Evolutionary conservation across 176 grass and related monocot genomes (phyloP), one percentile per base, ranked within the genome.

Genomic region (Ampelocalamus luodianensis): DNA sequence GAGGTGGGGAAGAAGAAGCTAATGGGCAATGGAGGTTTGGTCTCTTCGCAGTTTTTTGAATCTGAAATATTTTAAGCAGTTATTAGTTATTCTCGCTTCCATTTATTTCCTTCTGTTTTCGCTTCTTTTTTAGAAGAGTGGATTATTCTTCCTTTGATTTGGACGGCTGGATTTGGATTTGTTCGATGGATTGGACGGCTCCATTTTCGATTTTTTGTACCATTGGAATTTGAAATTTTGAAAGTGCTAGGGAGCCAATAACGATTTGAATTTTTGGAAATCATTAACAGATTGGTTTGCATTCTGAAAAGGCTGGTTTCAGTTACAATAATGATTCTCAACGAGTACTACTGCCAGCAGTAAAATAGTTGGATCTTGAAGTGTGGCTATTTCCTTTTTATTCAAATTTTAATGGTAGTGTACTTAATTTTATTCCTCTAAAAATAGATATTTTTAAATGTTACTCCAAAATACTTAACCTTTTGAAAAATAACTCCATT

Each of bases 41-140:
- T 90, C 88, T 81, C 69, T 48, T 82, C 78, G 32, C 23, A 26
- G 56, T 72, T 88, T 82, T 88, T 84, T 84, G 81, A 88, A 88
- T 88, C 81, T 72, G 56, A 72, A 78, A 36, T 84, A 73, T 66
- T 88, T 65, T 88, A 83, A 78, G 69, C 69, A 67, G 76, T 87
- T 74, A 67, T 66, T 16, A 37, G 20, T 20, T 51, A 29, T 72
- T 72, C 43, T 73, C 36, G 42, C 56, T 65, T 50, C 24, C 27
- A 59, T 81, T 45, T 74, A 44, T 55, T 44, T 36, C 24, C 18
- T 87, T 76, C 26, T 10, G 0, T 42, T 46, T 37, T 32, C 9
- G 7, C 8, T 46, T 53, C 45, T 63, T 8, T 62, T 58, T 55
- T 11, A 44, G 0, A 42, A 15, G 8, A 24, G 34, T 14, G 3